Evolutionary conservation across 2,329 filamentous ascomycete species (phyloP), one percentile per base, ranked within the genome.

Genomic region (Sporothrix sp.): DNA sequence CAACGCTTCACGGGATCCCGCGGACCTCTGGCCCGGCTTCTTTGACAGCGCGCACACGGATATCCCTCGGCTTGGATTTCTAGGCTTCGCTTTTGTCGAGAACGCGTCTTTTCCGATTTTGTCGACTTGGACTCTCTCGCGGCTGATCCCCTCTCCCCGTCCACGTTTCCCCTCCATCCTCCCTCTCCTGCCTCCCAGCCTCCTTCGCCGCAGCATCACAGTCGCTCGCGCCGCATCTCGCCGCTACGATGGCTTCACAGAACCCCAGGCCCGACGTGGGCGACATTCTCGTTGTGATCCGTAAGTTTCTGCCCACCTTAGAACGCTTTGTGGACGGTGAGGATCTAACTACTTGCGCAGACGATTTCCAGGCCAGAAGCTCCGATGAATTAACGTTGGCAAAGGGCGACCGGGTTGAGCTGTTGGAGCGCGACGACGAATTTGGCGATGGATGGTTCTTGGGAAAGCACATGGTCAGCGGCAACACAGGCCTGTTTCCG

Each of bases 321-420:
- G n/a, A n/a, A n/a, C n/a, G n/a, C n/a, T n/a, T n/a, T n/a, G n/a
- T n/a, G n/a, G n/a, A n/a, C n/a, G n/a, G n/a, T n/a, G n/a, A n/a
- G n/a, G n/a, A n/a, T n/a, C 36, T 49, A 37, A 51, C 33, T 4
- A 51, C 23, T 13, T n/a, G 23, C 13, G 32, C 56, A 95, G 88
- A 98, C 69, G 89, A 96, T 68, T 97, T 98, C 66, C 74, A 82
- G 59, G 90, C 91, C 52, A 82, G 93, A 58, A 94, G 89, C 66
- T 85, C 87, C 52, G 93, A 98, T 69, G 93, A 98, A 73, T 75
- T 98, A 62, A 94, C 81, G 59, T 75, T 98, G 58, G 74, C 80
- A 50, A 94, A 94, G 63, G 90, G 86, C 59, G 86, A 93, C 61
- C 81, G 85, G 56, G 84, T 94, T 55, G 84, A 91, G 69, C 71